Base-by-base conservation (phyloP, 2,329 filamentous ascomycete genomes). In the Claviceps paspali region DNA sequence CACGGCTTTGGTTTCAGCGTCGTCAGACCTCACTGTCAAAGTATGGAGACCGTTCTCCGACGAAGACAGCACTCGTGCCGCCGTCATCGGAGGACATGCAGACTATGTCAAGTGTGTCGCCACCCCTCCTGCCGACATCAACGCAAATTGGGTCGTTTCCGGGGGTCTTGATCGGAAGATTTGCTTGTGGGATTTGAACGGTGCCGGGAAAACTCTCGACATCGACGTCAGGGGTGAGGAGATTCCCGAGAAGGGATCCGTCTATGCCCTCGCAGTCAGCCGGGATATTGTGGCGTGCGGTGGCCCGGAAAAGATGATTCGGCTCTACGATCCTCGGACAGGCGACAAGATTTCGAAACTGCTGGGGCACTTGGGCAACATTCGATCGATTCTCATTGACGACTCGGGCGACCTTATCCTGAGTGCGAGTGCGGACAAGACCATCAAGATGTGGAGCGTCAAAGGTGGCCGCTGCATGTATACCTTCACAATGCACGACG, bases 401-500 rank as follows among this genome's bases (percentile, higher is more conserved):
- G 77, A 88, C 47, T 77, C 82, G 41, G 87, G 85, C 28, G 86
- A 94, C 53, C 92, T 78, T 29, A 83, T 98, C 48, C 74, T 98
- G 67, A 94, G 88, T 1, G 87, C 85, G 11, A 94, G 87, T 48
- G 88, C 88, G 1, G 91, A 98, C 56, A 86, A 93, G 60, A 96
- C 91, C 0, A 80, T 98, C 63, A 98, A 98, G 63, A 76, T 96
- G 40, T 98, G 91, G 91, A 95, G 87, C 47, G 79, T 96, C 48
- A 91, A 83, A 9, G 88, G 86, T 17, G 91, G 91, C 38, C 73
- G 91, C 48, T 98, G 91, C 67, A 88, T 96, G 80, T 85, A 95
- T 59, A 98, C 91, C 1, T 72, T 98, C 49, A 95, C 87, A 38
- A 98, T 98, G 91, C 91, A 98, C 61, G 93, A 93, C 53, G 86